Evolutionary conservation across 2,329 filamentous ascomycete species (phyloP).

Genomic region (Colletotrichum liriopes): DNA sequence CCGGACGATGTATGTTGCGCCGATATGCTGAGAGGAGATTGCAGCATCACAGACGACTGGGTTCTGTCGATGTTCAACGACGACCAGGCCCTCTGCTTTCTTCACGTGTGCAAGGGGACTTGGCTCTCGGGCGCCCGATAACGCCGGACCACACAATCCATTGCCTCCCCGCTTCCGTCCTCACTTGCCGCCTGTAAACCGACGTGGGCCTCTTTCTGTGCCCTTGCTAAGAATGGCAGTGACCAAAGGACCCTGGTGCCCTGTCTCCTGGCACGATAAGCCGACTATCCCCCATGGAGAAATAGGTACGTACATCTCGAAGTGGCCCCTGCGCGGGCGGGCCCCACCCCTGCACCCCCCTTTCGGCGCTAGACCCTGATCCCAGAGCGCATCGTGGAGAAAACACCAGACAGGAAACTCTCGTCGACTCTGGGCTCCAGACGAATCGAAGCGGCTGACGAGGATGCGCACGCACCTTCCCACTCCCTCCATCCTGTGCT

Average conservation of each 20-base stretch:
- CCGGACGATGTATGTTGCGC: too few species aligned
- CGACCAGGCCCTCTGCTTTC: not conserved
- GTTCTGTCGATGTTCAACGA: not conserved
- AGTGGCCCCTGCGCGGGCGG: constrained; percentile 14
- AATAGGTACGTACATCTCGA: constrained; percentile 9
- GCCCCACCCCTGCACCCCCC: constrained; percentile 15
- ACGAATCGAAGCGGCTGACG: constrained; percentile 10
- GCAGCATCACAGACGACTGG: not conserved
- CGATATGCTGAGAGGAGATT: not conserved
- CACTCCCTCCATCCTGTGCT: constrained; percentile 11
- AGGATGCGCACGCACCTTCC: constrained; percentile 12
- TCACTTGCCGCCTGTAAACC: not conserved
- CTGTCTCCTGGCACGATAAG: not conserved
- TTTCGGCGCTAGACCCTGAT: constrained; percentile 23
- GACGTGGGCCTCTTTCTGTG: not conserved
- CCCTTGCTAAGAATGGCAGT: constrained; percentile 11
- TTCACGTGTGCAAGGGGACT: not conserved
- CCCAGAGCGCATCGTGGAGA: constrained; percentile 27
- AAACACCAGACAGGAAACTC: constrained; percentile 14
- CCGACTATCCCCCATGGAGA: constrained; percentile 19
- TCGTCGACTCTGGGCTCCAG: not conserved
- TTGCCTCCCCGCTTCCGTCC: not conserved
- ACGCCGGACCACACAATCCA: not conserved
- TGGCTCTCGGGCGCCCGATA: not conserved
- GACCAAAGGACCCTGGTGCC: constrained; percentile 2